A percentile compares a stretch with the other conserved stretches of the same genome.
Conservation (phyloP, 2,329 filamentous ascomycete species). For the Fusarium multiceps region DNA sequence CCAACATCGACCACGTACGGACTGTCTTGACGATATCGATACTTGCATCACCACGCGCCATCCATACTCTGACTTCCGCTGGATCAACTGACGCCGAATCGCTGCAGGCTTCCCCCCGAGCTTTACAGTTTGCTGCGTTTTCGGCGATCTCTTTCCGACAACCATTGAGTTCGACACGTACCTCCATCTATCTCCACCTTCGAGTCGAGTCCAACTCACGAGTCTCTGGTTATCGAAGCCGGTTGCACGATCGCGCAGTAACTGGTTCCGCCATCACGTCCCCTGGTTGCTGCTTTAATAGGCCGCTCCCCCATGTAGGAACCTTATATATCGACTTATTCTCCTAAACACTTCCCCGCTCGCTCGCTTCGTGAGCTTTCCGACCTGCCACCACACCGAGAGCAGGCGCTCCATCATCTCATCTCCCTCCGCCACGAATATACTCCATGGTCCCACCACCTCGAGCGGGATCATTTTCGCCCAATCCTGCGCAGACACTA, state of each 20-base stretch:
- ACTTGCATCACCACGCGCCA: conserved; percentile 43
- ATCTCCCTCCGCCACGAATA: conserved; percentile 50
- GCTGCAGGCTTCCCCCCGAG: conserved; percentile 40
- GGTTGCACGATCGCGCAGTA: conserved; percentile 39
- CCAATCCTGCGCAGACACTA: conserved; percentile 68
- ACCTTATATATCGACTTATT: conserved; percentile 40
- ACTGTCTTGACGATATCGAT: conserved; percentile 45
- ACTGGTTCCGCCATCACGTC: conserved; percentile 30
- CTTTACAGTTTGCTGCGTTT: conserved; percentile 43
- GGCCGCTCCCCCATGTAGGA: conserved; percentile 52
- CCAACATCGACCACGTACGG: conserved; percentile 45
- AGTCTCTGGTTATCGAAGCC: conserved; percentile 30
- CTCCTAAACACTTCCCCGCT: conserved; percentile 45
- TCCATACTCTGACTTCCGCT: conserved; percentile 24
- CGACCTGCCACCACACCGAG: conserved; percentile 51
- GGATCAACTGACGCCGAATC: conserved; percentile 38
- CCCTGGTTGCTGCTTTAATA: conserved; percentile 25
- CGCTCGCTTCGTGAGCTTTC: conserved; percentile 47
- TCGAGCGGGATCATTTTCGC: conserved; percentile 73
- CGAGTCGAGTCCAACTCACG: conserved; percentile 39
- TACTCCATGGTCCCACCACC: conserved; percentile 68
- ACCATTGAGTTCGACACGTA: conserved; percentile 44
- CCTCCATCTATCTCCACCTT: conserved; percentile 40
- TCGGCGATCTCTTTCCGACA: conserved; percentile 36
- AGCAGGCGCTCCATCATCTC: conserved; percentile 52